Evolutionary conservation across 2,329 filamentous ascomycete genomes (phyloP).

Genomic region (Parasarocladium wereldwijsianum): DNA sequence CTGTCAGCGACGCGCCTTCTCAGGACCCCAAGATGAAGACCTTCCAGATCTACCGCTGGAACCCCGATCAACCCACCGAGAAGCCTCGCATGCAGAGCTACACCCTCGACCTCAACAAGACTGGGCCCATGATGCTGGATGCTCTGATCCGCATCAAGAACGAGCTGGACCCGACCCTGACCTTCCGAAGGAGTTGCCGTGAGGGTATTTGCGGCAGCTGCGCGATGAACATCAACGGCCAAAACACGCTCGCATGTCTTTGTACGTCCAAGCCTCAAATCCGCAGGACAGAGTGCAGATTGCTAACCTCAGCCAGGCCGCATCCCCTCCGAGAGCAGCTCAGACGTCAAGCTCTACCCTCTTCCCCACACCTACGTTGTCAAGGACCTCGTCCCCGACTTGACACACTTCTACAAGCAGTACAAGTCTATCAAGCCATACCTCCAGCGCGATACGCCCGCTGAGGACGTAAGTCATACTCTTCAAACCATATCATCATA

Average conservation of each 20-base stretch:
- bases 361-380: constrained; percentile 97
- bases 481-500: neutral
- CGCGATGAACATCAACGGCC: constrained; percentile 99
- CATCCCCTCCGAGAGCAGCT: constrained; percentile 68
- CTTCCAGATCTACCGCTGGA: constrained; percentile 99
- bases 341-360: constrained; percentile 90
- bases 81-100: constrained; percentile 96
- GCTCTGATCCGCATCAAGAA: constrained; percentile 98
- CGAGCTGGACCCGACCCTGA: constrained; percentile 90
- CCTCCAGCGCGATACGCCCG: constrained; percentile 75
- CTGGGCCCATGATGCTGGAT: constrained; percentile 95
- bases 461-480: constrained; percentile 57
- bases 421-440: constrained; percentile 99
- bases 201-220: constrained; percentile 98
- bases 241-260: constrained; percentile 93
- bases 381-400: constrained; percentile 94
- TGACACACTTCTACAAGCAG: constrained; percentile 99
- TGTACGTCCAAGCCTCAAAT: constrained; percentile 48
- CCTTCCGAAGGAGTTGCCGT: constrained; percentile 88
- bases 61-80: constrained; percentile 77
- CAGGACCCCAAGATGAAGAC: constrained; percentile 67
- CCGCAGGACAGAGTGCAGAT: constrained; percentile 1
- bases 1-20: constrained; percentile 43
- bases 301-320: constrained; percentile 49
- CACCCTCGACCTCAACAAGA: constrained; percentile 95